A percentile compares a stretch with the other conserved stretches of the same genome.
phyloP scores from a whole-genome alignment of 202 grass and related monocot species.

The Dendrocalamus latiflorus region DNA sequence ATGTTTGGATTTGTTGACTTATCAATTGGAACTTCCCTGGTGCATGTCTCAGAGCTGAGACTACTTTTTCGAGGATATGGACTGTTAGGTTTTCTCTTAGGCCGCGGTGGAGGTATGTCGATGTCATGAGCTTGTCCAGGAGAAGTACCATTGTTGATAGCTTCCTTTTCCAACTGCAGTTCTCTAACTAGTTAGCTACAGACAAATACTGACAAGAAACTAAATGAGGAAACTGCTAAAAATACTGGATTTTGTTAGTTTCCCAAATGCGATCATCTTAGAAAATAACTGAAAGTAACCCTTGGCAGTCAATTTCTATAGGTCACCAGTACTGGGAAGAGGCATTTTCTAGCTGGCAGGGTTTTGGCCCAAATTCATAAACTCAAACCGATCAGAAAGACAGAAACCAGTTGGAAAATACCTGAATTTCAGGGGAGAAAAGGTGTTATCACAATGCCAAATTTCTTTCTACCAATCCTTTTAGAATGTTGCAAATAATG shows the following conservation, averaged over 20 bases:
- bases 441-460: not conserved
- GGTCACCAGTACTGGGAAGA: not conserved
- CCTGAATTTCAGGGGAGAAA: not conserved
- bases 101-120: conserved; percentile 89
- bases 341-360: not conserved
- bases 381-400: not conserved
- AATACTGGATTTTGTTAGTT: too few relatives aligned
- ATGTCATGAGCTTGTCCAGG: conserved; percentile 75
- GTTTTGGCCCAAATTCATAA: not conserved
- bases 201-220: conserved; percentile 18
- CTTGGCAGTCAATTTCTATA: not conserved
- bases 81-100: conserved; percentile 89
- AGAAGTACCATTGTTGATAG: conserved; percentile 69
- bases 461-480: not conserved
- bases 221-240: not conserved
- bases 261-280: not conserved
- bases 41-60: conserved; percentile 25
- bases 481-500: not conserved
- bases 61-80: conserved; percentile 82
- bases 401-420: not conserved
- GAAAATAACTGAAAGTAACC: not conserved
- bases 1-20: conserved; percentile 41
- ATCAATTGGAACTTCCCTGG: conserved; percentile 34
- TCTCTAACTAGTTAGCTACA: conserved; percentile 37
- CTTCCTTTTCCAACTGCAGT: conserved; percentile 96